Evolutionary conservation across 2,329 filamentous ascomycete species (phyloP), one percentile per base, ranked within the genome.

Genomic region (Epicoccum sorghinum): DNA sequence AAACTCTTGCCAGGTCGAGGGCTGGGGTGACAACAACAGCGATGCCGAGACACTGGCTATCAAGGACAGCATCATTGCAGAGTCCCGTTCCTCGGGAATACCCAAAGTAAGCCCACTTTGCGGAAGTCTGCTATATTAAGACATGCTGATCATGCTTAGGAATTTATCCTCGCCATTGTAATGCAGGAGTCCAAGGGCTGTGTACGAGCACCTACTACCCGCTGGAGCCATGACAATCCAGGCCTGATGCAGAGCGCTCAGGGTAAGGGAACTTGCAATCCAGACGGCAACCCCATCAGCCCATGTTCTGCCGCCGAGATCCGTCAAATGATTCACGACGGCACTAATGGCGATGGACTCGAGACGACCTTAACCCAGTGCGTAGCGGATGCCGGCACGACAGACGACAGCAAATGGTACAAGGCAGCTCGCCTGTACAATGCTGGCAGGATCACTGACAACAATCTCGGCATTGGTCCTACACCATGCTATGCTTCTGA

Each of bases 401-500:
- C 50, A 14, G 70, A 74, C 54, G 73, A 70, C 35, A 69, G 69
- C 50, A 75, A 72, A 40, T 81, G 74, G 67, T 82, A 82, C 65
- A 74, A 70, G 43, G 79, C 77, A 0, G 77, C 79, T n/a, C 71
- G 80, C 30, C 75, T 78, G 32, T 83, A 82, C 71, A 83, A 83
- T 65, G 78, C 77, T n/a, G 80, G 80, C 13, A 69, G 66, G 22
- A 61, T 67, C 35, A 56, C 57, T 8, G 70, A 60, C 41, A 69
- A 66, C 33, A 73, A 79, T 57, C 65, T 78, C 6, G 71, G 76
- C 36, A 69, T 73, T 48, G 77, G 77, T 39, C 62, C 65, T 32
- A 81, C 80, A 14, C 74, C 77, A 57, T 83, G 80, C 71, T 84
- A 84, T 64, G 72, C 77, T 7, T 76, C 71, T 14, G 82, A 84